phyloP scores from a whole-genome alignment of 2,329 filamentous ascomycete species.

The Juglanconis oblonga region DNA sequence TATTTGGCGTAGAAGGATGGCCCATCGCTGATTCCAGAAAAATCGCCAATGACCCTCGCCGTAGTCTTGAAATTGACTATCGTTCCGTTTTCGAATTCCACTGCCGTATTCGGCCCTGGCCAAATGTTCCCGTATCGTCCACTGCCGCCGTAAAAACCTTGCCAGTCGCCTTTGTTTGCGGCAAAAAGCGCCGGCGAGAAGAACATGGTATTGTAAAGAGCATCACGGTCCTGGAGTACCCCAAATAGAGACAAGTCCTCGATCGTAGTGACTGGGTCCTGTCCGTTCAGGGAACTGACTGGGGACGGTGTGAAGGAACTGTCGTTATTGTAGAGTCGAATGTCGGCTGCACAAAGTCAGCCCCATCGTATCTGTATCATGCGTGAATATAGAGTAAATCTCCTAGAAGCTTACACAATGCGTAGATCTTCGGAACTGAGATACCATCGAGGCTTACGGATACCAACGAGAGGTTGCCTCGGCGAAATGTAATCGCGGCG shows the following conservation, averaged over 20 bases:
- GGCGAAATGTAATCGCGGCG: constrained; percentile 4
- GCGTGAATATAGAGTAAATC: no score
- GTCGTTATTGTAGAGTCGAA: constrained; percentile 6
- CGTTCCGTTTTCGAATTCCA: constrained; percentile 39
- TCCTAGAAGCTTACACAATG: neutral
- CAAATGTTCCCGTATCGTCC: constrained; percentile 36
- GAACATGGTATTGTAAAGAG: constrained; percentile 40
- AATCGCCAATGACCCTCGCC: constrained; percentile 33
- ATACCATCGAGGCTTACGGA: constrained; percentile 9
- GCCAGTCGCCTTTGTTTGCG: constrained; percentile 17
- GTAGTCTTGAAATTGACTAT: constrained; percentile 29
- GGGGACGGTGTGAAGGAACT: constrained; percentile 23
- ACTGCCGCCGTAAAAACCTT: constrained; percentile 35
- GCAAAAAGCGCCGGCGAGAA: constrained; percentile 26
- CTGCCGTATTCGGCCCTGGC: constrained; percentile 35
- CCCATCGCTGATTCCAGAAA: constrained; percentile 30
- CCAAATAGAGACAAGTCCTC: constrained; percentile 29
- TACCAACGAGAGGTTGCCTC: constrained; percentile 1
- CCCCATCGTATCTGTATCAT: no score
- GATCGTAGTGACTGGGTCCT: constrained; percentile 27
- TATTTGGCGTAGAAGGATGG: constrained; percentile 28
- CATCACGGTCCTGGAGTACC: constrained; percentile 36
- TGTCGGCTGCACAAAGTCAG: neutral
- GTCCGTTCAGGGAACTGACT: constrained; percentile 28
- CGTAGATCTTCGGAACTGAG: constrained; percentile 3